phyloP scores from a whole-genome alignment of 139 green algal genomes.

The Tetradesmus lagerheimii region DNA sequence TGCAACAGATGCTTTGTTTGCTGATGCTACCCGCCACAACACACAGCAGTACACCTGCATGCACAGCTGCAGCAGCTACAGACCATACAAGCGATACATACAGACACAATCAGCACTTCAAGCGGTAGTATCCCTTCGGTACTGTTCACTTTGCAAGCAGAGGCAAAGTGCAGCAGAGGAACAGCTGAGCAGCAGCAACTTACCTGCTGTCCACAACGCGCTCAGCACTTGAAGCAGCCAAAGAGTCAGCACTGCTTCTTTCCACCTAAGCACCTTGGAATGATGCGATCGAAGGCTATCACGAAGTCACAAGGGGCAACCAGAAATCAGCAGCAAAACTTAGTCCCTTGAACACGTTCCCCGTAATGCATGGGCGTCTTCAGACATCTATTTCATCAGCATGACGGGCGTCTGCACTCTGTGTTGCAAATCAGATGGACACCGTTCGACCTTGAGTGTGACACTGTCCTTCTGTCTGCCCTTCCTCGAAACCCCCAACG shows the following conservation, averaged over 20 bases:
- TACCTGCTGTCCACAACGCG: not conserved
- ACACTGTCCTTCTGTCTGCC: not conserved
- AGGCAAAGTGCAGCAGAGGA: not conserved
- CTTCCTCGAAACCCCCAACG: not conserved
- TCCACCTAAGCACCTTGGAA: not conserved
- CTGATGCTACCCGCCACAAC: not conserved
- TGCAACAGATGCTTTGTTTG: not conserved
- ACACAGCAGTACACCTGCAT: not conserved
- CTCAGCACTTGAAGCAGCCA: not conserved
- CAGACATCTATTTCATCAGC: too few species aligned
- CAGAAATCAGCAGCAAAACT: not conserved
- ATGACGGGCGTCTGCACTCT: too few species aligned
- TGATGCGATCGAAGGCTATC: not conserved
- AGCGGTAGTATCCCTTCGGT: too few species aligned
- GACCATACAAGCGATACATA: too few species aligned
- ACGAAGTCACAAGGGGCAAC: not conserved
- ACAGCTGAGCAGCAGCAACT: constrained; percentile 1
- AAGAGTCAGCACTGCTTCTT: not conserved
- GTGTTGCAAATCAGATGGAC: not conserved
- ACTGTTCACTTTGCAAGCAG: not conserved
- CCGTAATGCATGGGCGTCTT: too few species aligned
- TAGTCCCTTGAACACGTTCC: not conserved
- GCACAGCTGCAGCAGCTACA: not conserved
- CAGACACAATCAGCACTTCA: too few species aligned
- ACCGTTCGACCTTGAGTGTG: not conserved